Percentiles rank a stretch among this genome's conserved stretches.
Evolutionary conservation across 1,139 yeast genomes (phyloP).

Genomic region (Yamadazyma kanchanaburiensis): DNA sequence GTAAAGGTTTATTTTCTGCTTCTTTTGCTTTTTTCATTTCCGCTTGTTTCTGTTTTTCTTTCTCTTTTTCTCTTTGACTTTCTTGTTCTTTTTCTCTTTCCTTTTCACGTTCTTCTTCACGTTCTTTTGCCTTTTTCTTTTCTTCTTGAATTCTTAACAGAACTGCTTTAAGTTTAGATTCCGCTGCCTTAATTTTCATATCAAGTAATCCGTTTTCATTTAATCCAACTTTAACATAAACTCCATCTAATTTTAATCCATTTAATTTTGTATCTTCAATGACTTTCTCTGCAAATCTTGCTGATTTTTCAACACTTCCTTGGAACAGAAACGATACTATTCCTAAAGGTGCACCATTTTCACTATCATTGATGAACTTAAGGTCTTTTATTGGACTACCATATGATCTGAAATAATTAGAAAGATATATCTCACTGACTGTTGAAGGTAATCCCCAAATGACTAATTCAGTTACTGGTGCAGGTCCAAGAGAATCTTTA

Average conservation of each 20-base stretch:
- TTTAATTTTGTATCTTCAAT: conserved; percentile 24
- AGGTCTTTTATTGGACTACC: conserved; percentile 57
- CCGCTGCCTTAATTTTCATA: conserved; percentile 24
- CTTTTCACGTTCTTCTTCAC: conserved; percentile 18
- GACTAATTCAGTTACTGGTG: conserved; percentile 69
- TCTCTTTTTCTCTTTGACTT: conserved; percentile 14
- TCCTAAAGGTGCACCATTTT: conserved; percentile 78
- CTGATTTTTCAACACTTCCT: conserved; percentile 56
- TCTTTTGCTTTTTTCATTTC: background rate
- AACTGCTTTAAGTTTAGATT: conserved; percentile 24
- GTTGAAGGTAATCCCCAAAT: conserved; percentile 60
- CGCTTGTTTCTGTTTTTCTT: conserved; percentile 4
- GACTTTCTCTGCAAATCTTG: conserved; percentile 36
- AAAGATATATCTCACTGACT: conserved; percentile 46
- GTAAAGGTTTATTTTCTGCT: conserved; percentile 8
- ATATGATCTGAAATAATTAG: conserved; percentile 52
- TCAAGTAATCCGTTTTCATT: conserved; percentile 35
- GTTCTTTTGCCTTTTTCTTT: conserved; percentile 25
- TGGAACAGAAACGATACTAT: conserved; percentile 63
- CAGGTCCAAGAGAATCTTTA: conserved; percentile 69
- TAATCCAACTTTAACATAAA: conserved; percentile 31
- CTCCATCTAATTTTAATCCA: conserved; percentile 39
- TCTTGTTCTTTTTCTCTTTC: conserved; percentile 10
- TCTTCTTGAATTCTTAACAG: conserved; percentile 24
- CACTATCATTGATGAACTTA: conserved; percentile 65